phyloP scores from a whole-genome alignment of 2,329 filamentous ascomycete species.

The Capronia americana region DNA sequence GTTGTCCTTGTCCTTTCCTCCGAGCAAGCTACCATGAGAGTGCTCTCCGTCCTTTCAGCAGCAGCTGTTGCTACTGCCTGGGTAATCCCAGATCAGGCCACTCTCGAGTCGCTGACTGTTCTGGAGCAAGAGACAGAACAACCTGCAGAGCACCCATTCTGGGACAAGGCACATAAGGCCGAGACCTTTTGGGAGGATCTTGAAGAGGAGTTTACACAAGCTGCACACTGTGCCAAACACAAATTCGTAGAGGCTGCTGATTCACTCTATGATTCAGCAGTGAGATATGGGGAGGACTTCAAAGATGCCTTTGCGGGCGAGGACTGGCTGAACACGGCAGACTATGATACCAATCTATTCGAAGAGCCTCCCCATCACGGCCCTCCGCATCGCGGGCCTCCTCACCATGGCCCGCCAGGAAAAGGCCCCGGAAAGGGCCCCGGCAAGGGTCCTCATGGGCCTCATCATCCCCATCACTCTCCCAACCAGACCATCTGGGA shows the following conservation, averaged over 20 bases:
- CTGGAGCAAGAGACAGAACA: conserved; percentile 30
- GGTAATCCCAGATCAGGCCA: conserved; percentile 40
- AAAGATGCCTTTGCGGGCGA: conserved; percentile 55
- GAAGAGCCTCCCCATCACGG: conserved; percentile 33
- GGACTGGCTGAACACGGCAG: conserved; percentile 52
- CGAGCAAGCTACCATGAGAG: conserved; percentile 33
- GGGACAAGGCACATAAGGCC: conserved; percentile 33
- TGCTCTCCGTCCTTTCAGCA: conserved; percentile 35
- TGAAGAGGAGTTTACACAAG: conserved; percentile 43
- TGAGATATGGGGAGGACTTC: conserved; percentile 50
- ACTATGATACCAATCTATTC: conserved; percentile 33
- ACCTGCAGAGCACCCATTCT: conserved; percentile 35
- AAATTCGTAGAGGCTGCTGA: conserved; percentile 52
- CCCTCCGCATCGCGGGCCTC: conserved; percentile 39
- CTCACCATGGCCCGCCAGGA: conserved; percentile 43
- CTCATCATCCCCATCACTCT: conserved; percentile 49
- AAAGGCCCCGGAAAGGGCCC: conserved; percentile 35
- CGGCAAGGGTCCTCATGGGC: conserved; percentile 45
- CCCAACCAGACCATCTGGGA: conserved; percentile 79
- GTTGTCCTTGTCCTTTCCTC: conserved; percentile 2
- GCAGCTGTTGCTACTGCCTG: conserved; percentile 38
- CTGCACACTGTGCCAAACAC: conserved; percentile 52
- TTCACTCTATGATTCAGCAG: conserved; percentile 47
- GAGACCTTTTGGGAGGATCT: conserved; percentile 40
- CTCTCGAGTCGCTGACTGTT: conserved; percentile 36